Evolutionary conservation across 371 early-diverging fungal genomes (phyloP).

Genomic region (Sporodiniella umbellata): DNA sequence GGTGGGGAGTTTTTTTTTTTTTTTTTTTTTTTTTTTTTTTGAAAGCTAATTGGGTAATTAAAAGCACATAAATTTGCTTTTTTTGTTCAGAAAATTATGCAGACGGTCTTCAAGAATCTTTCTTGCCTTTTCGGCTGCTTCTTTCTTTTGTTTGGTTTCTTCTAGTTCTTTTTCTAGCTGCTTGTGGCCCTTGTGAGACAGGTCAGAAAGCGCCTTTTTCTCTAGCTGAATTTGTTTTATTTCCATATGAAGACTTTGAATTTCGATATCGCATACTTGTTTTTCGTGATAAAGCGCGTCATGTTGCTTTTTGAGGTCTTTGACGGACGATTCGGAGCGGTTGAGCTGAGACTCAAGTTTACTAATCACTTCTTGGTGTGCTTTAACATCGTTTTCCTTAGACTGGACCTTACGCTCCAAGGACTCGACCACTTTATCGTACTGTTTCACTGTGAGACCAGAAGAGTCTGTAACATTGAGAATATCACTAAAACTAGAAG

Average conservation of each 20-base stretch:
- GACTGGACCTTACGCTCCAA: constrained; percentile 43
- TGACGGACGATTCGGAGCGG: constrained; percentile 36
- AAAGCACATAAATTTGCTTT: constrained; percentile 55
- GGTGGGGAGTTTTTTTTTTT: not conserved
- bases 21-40: too few relatives aligned
- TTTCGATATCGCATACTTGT: constrained; percentile 35
- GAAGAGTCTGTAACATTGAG: constrained; percentile 10
- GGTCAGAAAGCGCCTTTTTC: constrained; percentile 12
- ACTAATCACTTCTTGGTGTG: constrained; percentile 43
- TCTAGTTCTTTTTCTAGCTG: constrained; percentile 31
- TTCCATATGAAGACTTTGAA: constrained; percentile 39
- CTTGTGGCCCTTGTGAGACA: constrained; percentile 18
- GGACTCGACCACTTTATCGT: constrained; percentile 44
- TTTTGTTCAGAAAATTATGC: constrained; percentile 48
- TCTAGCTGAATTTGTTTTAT: constrained; percentile 30
- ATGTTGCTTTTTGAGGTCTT: constrained; percentile 38
- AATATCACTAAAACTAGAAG: constrained; percentile 24
- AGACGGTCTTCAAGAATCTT: constrained; percentile 43
- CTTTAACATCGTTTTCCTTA: constrained; percentile 37
- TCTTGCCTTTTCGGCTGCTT: constrained; percentile 49
- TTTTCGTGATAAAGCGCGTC: constrained; percentile 38
- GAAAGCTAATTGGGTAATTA: too few relatives aligned
- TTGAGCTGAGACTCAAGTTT: constrained; percentile 40
- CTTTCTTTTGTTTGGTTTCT: constrained; percentile 34
- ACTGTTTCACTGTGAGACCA: constrained; percentile 39